Base-by-base conservation (phyloP, 257 asterid species). In the Solanum chmielewskii region DNA sequence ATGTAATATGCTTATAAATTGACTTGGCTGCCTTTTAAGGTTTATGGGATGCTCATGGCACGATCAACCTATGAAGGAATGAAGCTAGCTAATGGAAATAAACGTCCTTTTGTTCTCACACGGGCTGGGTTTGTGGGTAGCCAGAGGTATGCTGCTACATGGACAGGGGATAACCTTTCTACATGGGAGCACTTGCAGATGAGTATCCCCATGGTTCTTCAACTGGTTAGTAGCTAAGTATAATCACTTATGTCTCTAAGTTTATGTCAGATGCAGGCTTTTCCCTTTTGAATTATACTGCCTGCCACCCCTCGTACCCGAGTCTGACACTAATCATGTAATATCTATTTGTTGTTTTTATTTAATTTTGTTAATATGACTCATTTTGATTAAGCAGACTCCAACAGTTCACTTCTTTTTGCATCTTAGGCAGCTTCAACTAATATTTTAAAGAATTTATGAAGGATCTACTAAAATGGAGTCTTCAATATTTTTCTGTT, bases 81-180 rank as follows among this genome's bases (percentile, higher is more conserved):
- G 99, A 92, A 93, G 92, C 92, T 93, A 85, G 95, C 98, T 83
- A 90, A 92, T 88, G 92, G 89, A 91, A 91, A 90, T 87, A 94
- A 90, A 86, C 98, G 99, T 20, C 99, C 98, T 4, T 97, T 97
- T 91, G 99, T 97, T 88, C 97, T 97, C 86, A 94, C 99, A 11
- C 94, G 99, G 89, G 99, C 99, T 86, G 99, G 98, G 77, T 97
- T 94, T 90, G 92, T 95, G 62, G 99, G 99, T 86, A 94, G 98
- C 95, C 99, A 97, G 87, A 91, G 94, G 93, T 94, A 93, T 91
- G 98, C 99, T 89, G 98, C 98, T 68, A 97, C 99, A 77, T 97
- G 99, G 99, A 97, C 99, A 18, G 99, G 99, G 87, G 99, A 97
- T 89, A 97, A 97, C 92, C 91, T 95, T 90, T 92, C 99, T 60